Conservation (phyloP, 2,329 filamentous ascomycete species). For the Xylaria polymorpha region DNA sequence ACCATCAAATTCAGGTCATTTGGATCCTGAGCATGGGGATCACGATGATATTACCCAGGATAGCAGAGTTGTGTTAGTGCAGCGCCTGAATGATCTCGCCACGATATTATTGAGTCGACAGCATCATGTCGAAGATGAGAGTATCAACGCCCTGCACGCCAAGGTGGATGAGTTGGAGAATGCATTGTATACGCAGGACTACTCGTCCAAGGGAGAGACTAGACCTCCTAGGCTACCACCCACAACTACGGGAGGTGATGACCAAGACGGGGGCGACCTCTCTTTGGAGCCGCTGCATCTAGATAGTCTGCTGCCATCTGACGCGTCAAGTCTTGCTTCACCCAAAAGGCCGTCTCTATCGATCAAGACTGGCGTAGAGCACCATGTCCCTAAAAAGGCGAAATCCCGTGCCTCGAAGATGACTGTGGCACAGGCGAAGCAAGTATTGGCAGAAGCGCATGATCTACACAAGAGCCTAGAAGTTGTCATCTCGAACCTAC, state of each 20-base stretch:
- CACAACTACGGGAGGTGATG: not conserved
- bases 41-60: conserved; percentile 50
- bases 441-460: conserved; percentile 55
- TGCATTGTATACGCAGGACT: conserved; percentile 35
- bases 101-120: conserved; percentile 41
- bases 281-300: conserved; percentile 53
- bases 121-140: conserved; percentile 45
- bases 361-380: conserved; percentile 27
- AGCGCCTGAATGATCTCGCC: conserved; percentile 51
- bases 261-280: conserved; percentile 12
- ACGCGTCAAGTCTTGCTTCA: conserved; percentile 37
- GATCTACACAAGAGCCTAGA: conserved; percentile 64
- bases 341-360: conserved; percentile 36
- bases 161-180: conserved; percentile 59
- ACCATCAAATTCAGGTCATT: conserved; percentile 41
- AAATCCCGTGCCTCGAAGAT: conserved; percentile 28
- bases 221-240: conserved; percentile 10
- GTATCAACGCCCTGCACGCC: conserved; percentile 53
- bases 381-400: conserved; percentile 5
- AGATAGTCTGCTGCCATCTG: conserved; percentile 35
- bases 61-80: conserved; percentile 60
- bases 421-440: conserved; percentile 46
- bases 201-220: conserved; percentile 35
- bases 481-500: conserved; percentile 62
- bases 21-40: conserved; percentile 21